Evolutionary conservation across 2,329 filamentous ascomycete genomes (phyloP).

Genomic region (Pseudogymnoascus sp.): DNA sequence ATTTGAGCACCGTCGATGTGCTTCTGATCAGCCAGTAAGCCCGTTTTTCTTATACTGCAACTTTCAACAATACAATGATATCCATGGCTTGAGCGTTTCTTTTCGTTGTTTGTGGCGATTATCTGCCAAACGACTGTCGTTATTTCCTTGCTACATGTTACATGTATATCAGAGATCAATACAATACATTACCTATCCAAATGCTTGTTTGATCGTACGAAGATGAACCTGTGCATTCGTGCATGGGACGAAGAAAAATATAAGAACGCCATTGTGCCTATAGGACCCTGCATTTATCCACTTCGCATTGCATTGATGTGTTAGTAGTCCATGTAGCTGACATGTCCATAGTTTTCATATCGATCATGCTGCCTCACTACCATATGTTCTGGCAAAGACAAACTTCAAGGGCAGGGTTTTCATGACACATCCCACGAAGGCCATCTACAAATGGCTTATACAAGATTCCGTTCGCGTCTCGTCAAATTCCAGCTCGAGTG

Average conservation of each 20-base stretch:
- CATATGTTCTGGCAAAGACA: constrained; percentile 94
- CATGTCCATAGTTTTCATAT: constrained; percentile 74
- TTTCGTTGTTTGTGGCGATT: not conserved
- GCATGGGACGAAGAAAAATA: not conserved
- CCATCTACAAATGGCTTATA: constrained; percentile 99
- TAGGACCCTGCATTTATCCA: not conserved
- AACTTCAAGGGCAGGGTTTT: constrained; percentile 96
- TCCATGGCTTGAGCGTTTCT: not conserved
- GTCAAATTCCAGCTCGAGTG: constrained; percentile 46
- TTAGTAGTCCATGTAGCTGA: constrained; percentile 17
- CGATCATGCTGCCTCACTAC: constrained; percentile 96
- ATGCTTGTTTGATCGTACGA: constrained; percentile 30
- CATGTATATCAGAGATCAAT: constrained; percentile 38
- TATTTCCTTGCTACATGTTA: constrained; percentile 16
- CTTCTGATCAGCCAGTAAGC: constrained; percentile 99
- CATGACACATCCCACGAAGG: constrained; percentile 98
- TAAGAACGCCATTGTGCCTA: not conserved
- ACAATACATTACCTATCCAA: constrained; percentile 33
- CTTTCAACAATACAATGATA: not conserved
- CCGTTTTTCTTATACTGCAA: constrained; percentile 18
- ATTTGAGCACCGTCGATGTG: constrained; percentile 93
- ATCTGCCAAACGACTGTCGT: not conserved
- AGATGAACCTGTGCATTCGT: constrained; percentile 22
- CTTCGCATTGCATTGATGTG: not conserved
- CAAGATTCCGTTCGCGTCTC: constrained; percentile 90